Base-by-base conservation (phyloP, 176 grass and related monocot species). In the Puya raimondii region DNA sequence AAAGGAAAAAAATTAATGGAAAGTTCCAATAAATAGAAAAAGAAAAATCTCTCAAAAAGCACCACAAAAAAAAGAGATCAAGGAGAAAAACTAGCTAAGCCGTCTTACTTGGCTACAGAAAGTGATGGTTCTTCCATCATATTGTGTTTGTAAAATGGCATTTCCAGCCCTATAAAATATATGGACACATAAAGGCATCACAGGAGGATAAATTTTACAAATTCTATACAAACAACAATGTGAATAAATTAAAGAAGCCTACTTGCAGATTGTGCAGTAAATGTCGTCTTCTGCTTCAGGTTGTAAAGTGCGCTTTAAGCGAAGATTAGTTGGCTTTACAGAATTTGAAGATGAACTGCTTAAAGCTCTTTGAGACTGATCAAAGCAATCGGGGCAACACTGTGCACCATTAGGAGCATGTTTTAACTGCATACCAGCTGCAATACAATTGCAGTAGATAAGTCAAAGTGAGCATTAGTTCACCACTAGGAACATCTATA, bases 91-190 rank as follows among this genome's bases (percentile, higher is more conserved):
- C 63, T 12, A 49, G 61, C 14, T 21, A 69, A 53, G 51, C 48
- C 25, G n/a, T 76, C 65, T 73, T 65, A 89, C 86, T 80, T 95
- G 91, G 79, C 84, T 85, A 86, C 91, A 95, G 72, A 90, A 95
- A 69, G 87, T 69, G 48, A 90, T 81, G 58, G 70, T 79, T 47
- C 84, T 71, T 51, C 48, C 33, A 61, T 68, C 61, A 18, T 29
- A 17, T 18, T 81, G 67, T 75, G 63, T 54, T 72, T 79, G 76
- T 67, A 88, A 15, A 17, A 53, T 72, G 3, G 86, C 85, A 72
- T 0, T 29, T 22, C 15, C 68, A 70, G 82, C 20, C 23, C 91
- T 95, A 74, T 80, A 65, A 58, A 75, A 47, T 27, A 42, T 67
- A 67, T 42, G 20, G 14, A 11, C 25, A 67, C 29, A 66, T 42